phyloP scores from a whole-genome alignment of 345 rosid genomes.

The Alliaria petiolata region DNA sequence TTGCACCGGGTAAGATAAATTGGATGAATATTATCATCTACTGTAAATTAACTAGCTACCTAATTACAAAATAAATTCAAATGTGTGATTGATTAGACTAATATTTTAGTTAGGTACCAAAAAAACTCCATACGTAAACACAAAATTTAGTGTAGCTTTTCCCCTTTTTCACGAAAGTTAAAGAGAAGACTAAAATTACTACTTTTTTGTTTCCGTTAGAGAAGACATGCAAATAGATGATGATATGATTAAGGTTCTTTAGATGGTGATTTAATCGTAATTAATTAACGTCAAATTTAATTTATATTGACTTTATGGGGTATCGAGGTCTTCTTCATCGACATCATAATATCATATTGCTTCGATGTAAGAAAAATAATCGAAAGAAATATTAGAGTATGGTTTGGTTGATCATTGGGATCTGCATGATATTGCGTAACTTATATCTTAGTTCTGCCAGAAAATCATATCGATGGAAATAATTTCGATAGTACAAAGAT shows the following conservation, averaged over 20 bases:
- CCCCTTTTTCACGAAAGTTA: background rate
- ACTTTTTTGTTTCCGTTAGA: slow-evolving; percentile 11
- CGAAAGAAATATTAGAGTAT: background rate
- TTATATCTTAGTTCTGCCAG: background rate
- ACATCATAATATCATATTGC: slow-evolving; percentile 6
- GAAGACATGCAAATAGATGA: slow-evolving; percentile 21
- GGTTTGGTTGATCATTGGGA: background rate
- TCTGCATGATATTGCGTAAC: slow-evolving; percentile 23
- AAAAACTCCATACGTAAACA: background rate
- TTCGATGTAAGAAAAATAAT: background rate
- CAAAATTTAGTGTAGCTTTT: too few species aligned
- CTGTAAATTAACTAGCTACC: background rate
- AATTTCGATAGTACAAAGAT: background rate
- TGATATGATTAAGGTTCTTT: background rate
- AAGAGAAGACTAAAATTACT: background rate
- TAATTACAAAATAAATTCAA: background rate
- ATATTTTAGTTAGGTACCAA: too few species aligned
- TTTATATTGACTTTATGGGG: slow-evolving; percentile 8
- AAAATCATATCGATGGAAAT: background rate
- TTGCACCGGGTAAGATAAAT: slow-evolving; percentile 78
- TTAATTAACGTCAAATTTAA: background rate
- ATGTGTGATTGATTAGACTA: too few species aligned
- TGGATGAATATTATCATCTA: background rate
- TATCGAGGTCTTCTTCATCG: slow-evolving; percentile 19
- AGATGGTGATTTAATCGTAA: background rate